phyloP scores from a whole-genome alignment of 441 rosid species.

The Syzygium malaccense region DNA sequence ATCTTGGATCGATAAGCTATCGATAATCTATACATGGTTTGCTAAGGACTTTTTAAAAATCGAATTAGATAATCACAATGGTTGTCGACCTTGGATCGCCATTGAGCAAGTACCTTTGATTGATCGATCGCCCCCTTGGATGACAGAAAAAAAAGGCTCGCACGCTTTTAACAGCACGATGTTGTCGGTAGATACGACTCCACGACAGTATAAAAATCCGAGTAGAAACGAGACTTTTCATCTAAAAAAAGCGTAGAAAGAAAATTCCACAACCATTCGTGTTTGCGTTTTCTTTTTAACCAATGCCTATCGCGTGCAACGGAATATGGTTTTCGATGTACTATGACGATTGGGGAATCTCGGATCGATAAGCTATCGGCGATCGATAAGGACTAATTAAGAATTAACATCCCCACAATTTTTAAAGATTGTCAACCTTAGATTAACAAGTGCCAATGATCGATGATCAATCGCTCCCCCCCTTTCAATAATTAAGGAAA shows the following conservation, averaged over 20 bases:
- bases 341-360: background rate
- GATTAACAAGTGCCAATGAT: background rate
- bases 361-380: background rate
- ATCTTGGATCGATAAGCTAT: background rate
- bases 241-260: accelerated
- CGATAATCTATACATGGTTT: background rate
- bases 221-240: background rate
- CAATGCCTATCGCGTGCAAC: accelerated
- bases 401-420: background rate
- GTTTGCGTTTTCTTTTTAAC: background rate
- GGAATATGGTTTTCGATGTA: accelerated
- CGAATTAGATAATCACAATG: background rate
- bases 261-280: background rate
- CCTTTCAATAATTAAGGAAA: background rate
- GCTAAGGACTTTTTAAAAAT: background rate
- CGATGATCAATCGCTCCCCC: background rate
- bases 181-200: background rate
- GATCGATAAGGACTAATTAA: background rate
- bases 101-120: background rate
- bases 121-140: too few relatives aligned
- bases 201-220: background rate
- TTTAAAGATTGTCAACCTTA: background rate
- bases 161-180: background rate
- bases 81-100: too few relatives aligned
- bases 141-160: accelerated